Evolutionary conservation across 2,329 filamentous ascomycete genomes (phyloP).

Genomic region (Myriosclerotinia duriaeana): DNA sequence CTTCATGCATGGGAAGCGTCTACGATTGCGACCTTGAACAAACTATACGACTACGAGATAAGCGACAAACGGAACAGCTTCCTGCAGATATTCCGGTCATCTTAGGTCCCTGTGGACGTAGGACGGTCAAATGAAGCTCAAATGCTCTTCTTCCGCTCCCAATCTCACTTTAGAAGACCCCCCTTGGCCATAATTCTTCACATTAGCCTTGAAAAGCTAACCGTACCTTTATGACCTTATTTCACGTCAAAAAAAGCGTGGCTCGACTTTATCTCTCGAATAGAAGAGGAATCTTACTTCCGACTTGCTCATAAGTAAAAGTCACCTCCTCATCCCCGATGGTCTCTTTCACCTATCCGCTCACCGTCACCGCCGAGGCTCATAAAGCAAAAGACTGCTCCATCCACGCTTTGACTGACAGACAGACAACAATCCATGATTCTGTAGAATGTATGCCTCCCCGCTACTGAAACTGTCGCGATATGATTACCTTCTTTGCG

Average conservation of each 20-base stretch:
- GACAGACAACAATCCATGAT: constrained; percentile 54
- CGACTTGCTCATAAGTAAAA: constrained; percentile 65
- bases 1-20: constrained; percentile 8
- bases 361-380: constrained; percentile 58
- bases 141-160: neutral
- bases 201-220: constrained; percentile 54
- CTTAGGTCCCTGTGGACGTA: neutral
- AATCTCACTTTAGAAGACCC: constrained; percentile 45
- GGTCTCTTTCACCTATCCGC: constrained; percentile 55
- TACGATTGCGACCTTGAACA: neutral
- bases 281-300: constrained; percentile 40
- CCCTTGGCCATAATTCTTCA: constrained; percentile 54
- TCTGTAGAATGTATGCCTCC: constrained; percentile 53
- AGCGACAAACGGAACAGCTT: constrained; percentile 14
- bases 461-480: constrained; percentile 47
- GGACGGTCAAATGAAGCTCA: neutral
- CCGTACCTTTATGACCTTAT: constrained; percentile 51
- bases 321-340: constrained; percentile 66
- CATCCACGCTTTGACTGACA: constrained; percentile 46
- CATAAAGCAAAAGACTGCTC: constrained; percentile 54
- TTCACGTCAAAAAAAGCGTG: neutral
- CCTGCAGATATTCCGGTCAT: neutral
- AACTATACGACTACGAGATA: constrained; percentile 15
- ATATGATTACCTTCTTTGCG: constrained; percentile 52
- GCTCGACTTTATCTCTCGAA: neutral